Evolutionary conservation across 2,329 filamentous ascomycete species (phyloP).

Genomic region (Epichloe amarillans): DNA sequence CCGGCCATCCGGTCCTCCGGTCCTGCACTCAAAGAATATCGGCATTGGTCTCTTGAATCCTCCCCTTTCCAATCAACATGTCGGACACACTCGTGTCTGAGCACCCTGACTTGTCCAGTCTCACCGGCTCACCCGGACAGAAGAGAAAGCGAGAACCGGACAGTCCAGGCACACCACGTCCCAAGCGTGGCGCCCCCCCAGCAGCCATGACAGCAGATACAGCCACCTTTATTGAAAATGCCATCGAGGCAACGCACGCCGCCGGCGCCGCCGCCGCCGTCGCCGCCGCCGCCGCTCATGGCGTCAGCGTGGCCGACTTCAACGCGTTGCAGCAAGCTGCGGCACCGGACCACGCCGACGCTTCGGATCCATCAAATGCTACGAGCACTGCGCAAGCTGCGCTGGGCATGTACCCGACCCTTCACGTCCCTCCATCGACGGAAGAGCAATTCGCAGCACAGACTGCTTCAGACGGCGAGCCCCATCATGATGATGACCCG

Average conservation of each 20-base stretch:
- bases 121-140: constrained; percentile 30
- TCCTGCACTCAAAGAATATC: background rate
- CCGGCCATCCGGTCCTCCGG: background rate
- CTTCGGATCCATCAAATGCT: constrained; percentile 37
- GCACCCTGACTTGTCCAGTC: constrained; percentile 32
- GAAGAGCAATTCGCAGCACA: constrained; percentile 49
- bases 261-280: constrained; percentile 18
- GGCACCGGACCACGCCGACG: constrained; percentile 30
- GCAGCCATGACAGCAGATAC: constrained; percentile 32
- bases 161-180: constrained; percentile 35
- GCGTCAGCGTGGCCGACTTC: constrained; percentile 40
- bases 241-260: constrained; percentile 30
- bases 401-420: constrained; percentile 44
- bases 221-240: constrained; percentile 40
- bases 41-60: background rate
- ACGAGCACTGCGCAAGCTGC: constrained; percentile 48
- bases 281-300: constrained; percentile 23
- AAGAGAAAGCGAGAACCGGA: constrained; percentile 43
- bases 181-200: constrained; percentile 35
- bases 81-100: constrained; percentile 32
- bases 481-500: constrained; percentile 20
- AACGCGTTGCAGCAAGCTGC: constrained; percentile 43
- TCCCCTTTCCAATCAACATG: constrained; percentile 22
- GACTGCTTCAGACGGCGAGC: constrained; percentile 19
- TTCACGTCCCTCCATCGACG: constrained; percentile 43